These are phyloP conservation scores for Limnomonas spitsbergensis DNA, from an alignment of 139 green algal species.

Conservation along the genomic window DNA sequence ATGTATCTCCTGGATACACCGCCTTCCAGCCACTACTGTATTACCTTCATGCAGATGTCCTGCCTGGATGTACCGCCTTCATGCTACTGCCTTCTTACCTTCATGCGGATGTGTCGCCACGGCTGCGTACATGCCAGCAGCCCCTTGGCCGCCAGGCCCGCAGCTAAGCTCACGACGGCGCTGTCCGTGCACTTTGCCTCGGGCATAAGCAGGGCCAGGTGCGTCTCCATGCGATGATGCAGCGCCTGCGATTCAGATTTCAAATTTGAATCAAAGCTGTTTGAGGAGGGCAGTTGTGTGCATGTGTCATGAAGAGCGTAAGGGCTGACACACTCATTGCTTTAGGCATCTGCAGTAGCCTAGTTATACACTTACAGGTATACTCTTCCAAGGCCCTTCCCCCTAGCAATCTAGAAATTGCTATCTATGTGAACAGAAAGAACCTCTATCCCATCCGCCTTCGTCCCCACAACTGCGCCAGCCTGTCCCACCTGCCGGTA, in stretches of 20 bases:
- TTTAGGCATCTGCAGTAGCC: too few species aligned
- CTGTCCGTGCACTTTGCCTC: conserved; percentile 16
- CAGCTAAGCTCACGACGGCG: conserved; percentile 42
- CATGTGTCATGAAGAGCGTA: background rate
- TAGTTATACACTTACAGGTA: too few species aligned
- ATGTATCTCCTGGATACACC: too few species aligned
- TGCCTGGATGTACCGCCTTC: background rate
- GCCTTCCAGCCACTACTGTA: too few species aligned
- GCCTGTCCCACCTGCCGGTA: too few species aligned
- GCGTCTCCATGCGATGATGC: conserved; percentile 27
- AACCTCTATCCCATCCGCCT: too few species aligned
- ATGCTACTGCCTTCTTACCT: background rate
- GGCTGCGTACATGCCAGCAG: conserved; percentile 21
- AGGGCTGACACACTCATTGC: too few species aligned
- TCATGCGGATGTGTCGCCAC: conserved; percentile 17
- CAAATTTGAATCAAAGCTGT: background rate
- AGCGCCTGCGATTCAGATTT: conserved; percentile 27
- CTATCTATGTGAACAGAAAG: too few species aligned
- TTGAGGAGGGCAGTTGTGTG: background rate
- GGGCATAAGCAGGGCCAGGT: conserved; percentile 28
- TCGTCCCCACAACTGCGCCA: too few species aligned
- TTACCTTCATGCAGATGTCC: background rate
- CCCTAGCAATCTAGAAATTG: too few species aligned
- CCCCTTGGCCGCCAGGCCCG: conserved; percentile 32
- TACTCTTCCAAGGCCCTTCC: too few species aligned